Evolutionary conservation across 139 green algal species (phyloP).

Genomic region (Haematococcus lacustris): DNA sequence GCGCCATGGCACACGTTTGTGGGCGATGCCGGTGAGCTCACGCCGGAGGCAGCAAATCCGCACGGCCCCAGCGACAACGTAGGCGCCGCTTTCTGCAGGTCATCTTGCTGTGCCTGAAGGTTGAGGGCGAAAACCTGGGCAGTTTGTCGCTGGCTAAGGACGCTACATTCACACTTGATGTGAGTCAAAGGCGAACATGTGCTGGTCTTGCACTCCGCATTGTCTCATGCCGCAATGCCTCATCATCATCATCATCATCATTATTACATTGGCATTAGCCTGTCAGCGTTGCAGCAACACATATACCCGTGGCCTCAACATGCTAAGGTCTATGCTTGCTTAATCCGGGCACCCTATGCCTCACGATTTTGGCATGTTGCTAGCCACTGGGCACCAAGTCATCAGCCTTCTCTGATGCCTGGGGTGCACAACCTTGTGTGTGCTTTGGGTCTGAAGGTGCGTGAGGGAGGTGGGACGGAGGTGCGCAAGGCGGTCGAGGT

Average conservation of each 20-base stretch:
- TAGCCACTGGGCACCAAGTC: background rate
- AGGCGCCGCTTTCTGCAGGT: too few species aligned
- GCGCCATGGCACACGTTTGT: too few species aligned
- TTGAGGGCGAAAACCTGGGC: slow-evolving; percentile 5
- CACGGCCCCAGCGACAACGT: too few species aligned
- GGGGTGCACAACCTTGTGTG: background rate
- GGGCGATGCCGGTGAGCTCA: too few species aligned
- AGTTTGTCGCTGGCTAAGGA: background rate
- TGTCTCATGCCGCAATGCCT: background rate
- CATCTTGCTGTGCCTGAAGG: slow-evolving; percentile 4
- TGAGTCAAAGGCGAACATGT: background rate
- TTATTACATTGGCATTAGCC: background rate
- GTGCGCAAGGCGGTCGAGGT: slow-evolving; percentile 2
- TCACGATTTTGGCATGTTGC: background rate
- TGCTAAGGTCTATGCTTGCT: background rate
- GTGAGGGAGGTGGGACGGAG: background rate
- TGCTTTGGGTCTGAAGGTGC: slow-evolving; percentile 2
- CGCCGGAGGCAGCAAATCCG: too few species aligned
- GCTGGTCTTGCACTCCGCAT: background rate
- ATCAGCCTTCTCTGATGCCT: background rate
- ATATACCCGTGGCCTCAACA: background rate
- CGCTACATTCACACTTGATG: background rate
- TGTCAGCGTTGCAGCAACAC: background rate
- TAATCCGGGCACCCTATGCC: background rate
- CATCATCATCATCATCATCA: background rate